phyloP scores from a whole-genome alignment of 768 basidiomycete genomes.

The Trametes coccinea region DNA sequence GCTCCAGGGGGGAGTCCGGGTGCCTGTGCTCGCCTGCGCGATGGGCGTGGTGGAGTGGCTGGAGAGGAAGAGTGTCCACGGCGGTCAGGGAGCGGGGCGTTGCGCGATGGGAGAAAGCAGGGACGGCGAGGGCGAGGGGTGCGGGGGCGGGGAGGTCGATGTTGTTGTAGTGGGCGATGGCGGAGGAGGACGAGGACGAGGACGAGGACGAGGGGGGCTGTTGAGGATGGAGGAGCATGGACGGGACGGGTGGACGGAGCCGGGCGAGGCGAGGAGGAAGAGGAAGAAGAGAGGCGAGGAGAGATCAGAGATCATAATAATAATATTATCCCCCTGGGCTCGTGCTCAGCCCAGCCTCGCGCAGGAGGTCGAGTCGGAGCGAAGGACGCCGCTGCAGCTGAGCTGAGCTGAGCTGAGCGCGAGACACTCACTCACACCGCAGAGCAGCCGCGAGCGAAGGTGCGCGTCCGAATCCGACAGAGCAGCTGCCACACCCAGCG shows the following conservation, averaged over 20 bases:
- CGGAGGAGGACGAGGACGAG: slow-evolving; percentile 9
- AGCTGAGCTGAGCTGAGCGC: no score
- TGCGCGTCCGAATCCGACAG: not conserved
- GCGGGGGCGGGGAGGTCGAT: no score
- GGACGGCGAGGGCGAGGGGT: slow-evolving; percentile 9
- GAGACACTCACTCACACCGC: no score
- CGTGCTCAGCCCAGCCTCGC: not conserved
- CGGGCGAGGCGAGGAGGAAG: slow-evolving; percentile 9
- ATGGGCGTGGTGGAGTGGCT: slow-evolving; percentile 3
- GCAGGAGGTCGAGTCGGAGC: not conserved
- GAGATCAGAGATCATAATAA: not conserved
- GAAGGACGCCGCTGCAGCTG: not conserved
- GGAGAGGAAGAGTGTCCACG: slow-evolving; percentile 19
- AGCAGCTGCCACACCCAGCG: slow-evolving; percentile 1
- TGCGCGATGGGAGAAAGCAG: slow-evolving; percentile 5
- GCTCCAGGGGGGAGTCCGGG: slow-evolving; percentile 18
- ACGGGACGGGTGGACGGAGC: slow-evolving; percentile 15
- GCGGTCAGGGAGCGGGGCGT: slow-evolving; percentile 20
- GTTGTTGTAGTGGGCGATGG: slow-evolving; percentile 14
- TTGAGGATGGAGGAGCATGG: slow-evolving; percentile 20
- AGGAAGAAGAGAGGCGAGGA: slow-evolving; percentile 1
- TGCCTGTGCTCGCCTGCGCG: slow-evolving; percentile 4
- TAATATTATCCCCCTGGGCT: slow-evolving; percentile 6
- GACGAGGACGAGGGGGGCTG: slow-evolving; percentile 10
- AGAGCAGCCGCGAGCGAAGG: not conserved